Percentiles rank a stretch among this genome's conserved stretches.
Conservation (phyloP, 2,329 filamentous ascomycete species). For the Neofusicoccum umdonicola region DNA sequence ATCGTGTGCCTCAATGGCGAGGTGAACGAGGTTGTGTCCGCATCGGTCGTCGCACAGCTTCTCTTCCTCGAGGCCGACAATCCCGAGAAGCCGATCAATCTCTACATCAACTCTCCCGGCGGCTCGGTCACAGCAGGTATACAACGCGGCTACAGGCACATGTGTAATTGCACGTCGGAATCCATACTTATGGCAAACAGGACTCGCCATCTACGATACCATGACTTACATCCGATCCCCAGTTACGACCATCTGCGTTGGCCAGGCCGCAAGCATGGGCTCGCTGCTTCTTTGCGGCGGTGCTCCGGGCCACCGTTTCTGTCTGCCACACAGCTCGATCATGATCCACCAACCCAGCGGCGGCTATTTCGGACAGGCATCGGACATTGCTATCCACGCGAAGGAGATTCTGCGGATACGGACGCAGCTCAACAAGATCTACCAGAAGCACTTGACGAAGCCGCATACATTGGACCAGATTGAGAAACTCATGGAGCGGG, state of each 20-base stretch:
- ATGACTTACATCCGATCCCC: conserved; percentile 96
- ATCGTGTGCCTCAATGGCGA: conserved; percentile 91
- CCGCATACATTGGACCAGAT: conserved; percentile 76
- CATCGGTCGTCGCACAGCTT: conserved; percentile 92
- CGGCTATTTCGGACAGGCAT: conserved; percentile 64
- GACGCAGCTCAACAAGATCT: conserved; percentile 85
- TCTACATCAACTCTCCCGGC: conserved; percentile 97
- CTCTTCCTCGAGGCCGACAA: conserved; percentile 98
- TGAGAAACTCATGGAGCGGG: conserved; percentile 93
- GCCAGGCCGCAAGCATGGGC: conserved; percentile 94
- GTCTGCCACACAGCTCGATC: conserved; percentile 87
- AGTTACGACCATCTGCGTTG: conserved; percentile 91
- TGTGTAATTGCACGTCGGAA: conserved; percentile 8
- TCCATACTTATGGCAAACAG: conserved; percentile 23
- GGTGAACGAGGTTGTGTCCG: conserved; percentile 85
- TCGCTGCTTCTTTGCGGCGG: conserved; percentile 85
- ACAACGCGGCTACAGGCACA: conserved; percentile 5
- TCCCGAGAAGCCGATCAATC: conserved; percentile 88
- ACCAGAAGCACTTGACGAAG: conserved; percentile 79
- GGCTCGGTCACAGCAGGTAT: conserved; percentile 81
- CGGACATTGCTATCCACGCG: conserved; percentile 92
- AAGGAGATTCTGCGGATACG: conserved; percentile 91
- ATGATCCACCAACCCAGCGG: conserved; percentile 97
- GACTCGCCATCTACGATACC: conserved; percentile 91
- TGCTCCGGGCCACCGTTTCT: conserved; percentile 78